Evolutionary conservation across 2,329 filamentous ascomycete species (phyloP), one percentile per base, ranked within the genome.

Genomic region (Aureobasidium sp.): DNA sequence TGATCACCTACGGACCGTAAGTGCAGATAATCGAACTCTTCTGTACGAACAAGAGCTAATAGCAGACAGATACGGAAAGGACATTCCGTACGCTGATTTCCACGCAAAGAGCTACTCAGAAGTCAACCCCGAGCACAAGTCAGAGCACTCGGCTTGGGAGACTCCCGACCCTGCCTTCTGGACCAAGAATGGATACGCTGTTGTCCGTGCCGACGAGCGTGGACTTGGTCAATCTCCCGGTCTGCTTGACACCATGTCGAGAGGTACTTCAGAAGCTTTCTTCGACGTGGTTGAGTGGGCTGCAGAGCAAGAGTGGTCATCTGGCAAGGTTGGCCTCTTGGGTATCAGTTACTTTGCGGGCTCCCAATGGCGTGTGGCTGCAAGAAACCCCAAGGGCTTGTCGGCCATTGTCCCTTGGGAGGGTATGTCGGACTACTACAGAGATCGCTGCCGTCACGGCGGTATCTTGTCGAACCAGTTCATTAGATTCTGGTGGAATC

Each of bases 1-100:
- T 90, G 9, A 82, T 87, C 2, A 90, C 87, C 0, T 90, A 90
- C 66, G 87, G 87, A 0, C 87, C 87, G 51, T 62, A 39, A 22
- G 52, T 0, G 22, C 1, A 20, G 1, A 36, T 0, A 1, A 17
- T 27, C 1, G 2, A 36, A 5, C 3, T 12, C 1, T 12, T 12
- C 17, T 9, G 25, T 9, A 17, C 9, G 2, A 12, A 36, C 20
- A 15, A 27, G 22, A 61, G 37, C 47, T 44, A 42, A 44, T 2
- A 37, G 11, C 22, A 31, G 20, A 29, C 14, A 62, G 60, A 42
- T 90, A 90, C 65, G 87, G 87, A 49, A 90, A 90, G 67, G 87
- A 90, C 67, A 87, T 89, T 39, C 82, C 79, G 22, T 89, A 89
- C 70, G 75, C 78, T 62, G 75, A 79, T 76, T 84, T 84, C 69